phyloP scores from a whole-genome alignment of 768 basidiomycete genomes.

The Coprinopsis marcescibilis region DNA sequence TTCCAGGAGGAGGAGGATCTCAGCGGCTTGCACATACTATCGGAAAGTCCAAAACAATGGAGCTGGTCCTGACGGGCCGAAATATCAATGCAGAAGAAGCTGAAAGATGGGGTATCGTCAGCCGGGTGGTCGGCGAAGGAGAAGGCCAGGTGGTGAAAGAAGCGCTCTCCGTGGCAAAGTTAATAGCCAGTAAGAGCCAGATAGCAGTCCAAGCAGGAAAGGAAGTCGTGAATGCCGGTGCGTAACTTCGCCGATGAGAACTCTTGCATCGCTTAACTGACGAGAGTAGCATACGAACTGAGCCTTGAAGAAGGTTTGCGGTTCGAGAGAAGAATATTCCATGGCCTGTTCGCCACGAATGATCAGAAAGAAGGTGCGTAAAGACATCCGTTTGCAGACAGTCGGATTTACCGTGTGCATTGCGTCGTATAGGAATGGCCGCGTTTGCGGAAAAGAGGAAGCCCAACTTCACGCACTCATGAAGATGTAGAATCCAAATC shows the following conservation, averaged over 20 bases:
- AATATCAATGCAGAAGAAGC: conserved; percentile 79
- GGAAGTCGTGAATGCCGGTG: conserved; percentile 89
- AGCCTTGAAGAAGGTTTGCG: conserved; percentile 76
- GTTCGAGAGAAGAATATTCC: conserved; percentile 88
- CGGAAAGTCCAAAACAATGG: conserved; percentile 94
- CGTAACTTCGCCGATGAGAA: conserved; percentile 8
- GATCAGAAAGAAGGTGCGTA: conserved; percentile 91
- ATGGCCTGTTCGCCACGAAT: conserved; percentile 84
- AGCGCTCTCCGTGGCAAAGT: conserved; percentile 73
- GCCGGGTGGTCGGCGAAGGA: conserved; percentile 69
- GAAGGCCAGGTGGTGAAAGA: conserved; percentile 81
- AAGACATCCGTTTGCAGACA: not conserved
- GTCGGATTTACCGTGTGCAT: not conserved
- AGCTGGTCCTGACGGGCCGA: conserved; percentile 85
- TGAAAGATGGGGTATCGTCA: conserved; percentile 81
- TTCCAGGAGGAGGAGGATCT: conserved; percentile 92
- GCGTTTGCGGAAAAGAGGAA: conserved; percentile 95
- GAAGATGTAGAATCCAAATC: conserved; percentile 8
- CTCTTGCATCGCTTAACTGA: conserved; percentile 4
- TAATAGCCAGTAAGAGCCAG: conserved; percentile 77
- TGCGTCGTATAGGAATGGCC: conserved; percentile 69
- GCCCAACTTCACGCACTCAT: conserved; percentile 69
- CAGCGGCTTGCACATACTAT: conserved; percentile 82
- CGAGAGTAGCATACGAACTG: conserved; percentile 66
- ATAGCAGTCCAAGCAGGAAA: conserved; percentile 84